phyloP scores from a whole-genome alignment of 495 filamentous ascomycete genomes.

The Xylaria curta region DNA sequence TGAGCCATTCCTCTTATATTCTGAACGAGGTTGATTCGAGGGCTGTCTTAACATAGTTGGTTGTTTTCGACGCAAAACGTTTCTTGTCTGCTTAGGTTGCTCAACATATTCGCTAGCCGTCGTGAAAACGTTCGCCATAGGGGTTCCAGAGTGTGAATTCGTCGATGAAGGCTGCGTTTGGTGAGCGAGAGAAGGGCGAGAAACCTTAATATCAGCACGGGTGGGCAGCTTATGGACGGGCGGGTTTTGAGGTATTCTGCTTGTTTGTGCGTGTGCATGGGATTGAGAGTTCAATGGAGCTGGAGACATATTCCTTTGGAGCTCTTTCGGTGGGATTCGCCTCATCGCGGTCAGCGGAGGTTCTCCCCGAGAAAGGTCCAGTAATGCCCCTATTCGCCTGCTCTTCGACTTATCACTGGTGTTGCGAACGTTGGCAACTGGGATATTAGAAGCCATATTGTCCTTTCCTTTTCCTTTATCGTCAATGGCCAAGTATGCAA shows the following conservation, averaged over 20 bases:
- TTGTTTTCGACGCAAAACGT: conserved; percentile 55
- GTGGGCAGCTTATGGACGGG: conserved; percentile 39
- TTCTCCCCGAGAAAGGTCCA: conserved; percentile 26
- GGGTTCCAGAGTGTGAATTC: conserved; percentile 26
- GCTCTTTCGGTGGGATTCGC: conserved; percentile 11
- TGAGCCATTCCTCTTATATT: conserved; percentile 46
- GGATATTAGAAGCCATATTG: conserved; percentile 28
- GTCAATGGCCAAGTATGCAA: conserved; percentile 20
- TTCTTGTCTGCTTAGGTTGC: conserved; percentile 42
- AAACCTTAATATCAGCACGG: conserved; percentile 27
- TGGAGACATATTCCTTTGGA: background rate
- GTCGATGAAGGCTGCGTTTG: conserved; percentile 42
- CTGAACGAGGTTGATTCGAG: conserved; percentile 41
- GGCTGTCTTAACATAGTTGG: conserved; percentile 51
- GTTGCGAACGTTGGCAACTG: conserved; percentile 14
- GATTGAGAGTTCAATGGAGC: background rate
- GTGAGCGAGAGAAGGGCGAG: conserved; percentile 39
- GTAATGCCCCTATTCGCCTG: conserved; percentile 24
- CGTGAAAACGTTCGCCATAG: conserved; percentile 30
- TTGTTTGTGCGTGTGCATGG: conserved; percentile 31
- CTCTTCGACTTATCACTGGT: conserved; percentile 10
- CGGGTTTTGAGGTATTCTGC: conserved; percentile 44
- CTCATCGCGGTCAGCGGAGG: conserved; percentile 10
- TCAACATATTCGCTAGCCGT: conserved; percentile 23
- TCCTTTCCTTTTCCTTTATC: conserved; percentile 24